Base-by-base conservation (phyloP, 345 rosid species). In the Microcos paniculata region DNA sequence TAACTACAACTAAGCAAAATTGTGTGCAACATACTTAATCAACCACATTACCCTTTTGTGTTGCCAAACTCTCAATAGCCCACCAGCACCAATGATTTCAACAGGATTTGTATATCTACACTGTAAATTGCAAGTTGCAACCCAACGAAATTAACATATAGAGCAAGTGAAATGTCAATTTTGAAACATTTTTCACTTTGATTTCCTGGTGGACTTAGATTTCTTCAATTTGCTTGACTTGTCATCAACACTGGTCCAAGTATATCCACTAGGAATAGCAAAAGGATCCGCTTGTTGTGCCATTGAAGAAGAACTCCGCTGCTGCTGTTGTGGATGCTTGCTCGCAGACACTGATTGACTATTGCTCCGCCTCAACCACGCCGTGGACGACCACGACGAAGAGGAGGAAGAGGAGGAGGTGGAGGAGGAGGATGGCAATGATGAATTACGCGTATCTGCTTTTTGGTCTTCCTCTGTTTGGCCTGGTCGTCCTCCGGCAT, bases 181-280 rank as follows among this genome's bases (percentile, higher is more conserved):
- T 42, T 8, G 51, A 19, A 31, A 1, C 12, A 15, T 63, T 46
- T 24, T 52, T 65, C 76, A 88, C 83, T 90, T 90, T 11, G 93
- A 61, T 79, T 82, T 89, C 80, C 82, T 88, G 11, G 82, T 83
- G 33, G 96, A 89, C 77, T 87, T 89, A 8, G 90, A 85, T 74
- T 74, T 85, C 82, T 84, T 91, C 86, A 88, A 62, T 78, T 88
- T 88, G 49, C 80, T 78, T 0, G 92, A 76, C 80, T 90, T 88
- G 19, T 78, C 82, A 30, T 77, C 80, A 70, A 85, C 80, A 69
- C 86, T 87, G 19, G 89, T 81, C 98, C 97, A 93, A 11, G 82
- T 80, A 79, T 96, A 96, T 69, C 91, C 99, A 79, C 75, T 75
- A 4, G 99, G 97, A 70, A 96, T 96, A 24, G 81, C 94, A 71